Base-by-base conservation (phyloP, 305 asterid species). In the Lippia alba region DNA sequence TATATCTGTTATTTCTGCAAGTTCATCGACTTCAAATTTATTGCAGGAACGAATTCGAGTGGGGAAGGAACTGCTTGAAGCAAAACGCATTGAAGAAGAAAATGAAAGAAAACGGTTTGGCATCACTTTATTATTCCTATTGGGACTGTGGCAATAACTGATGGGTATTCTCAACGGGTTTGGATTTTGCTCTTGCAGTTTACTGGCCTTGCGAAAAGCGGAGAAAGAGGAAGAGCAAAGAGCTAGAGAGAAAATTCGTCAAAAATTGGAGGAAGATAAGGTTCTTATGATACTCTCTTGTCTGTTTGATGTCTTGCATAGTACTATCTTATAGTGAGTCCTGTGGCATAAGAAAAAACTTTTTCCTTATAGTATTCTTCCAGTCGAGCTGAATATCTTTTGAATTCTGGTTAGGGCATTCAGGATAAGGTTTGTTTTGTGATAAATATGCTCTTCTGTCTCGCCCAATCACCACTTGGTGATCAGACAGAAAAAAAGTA, bases 221-320 rank as follows among this genome's bases (percentile, higher is more conserved):
- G 99, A 92, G 84, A 92, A 94, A 89, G 96, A 86, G 80, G 99
- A 95, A 79, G 99, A 95, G 59, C 82, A 64, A 83, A 83, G 96
- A 74, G 99, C 99, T 55, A 76, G 96, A 81, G 98, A 95, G 79
- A 95, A 82, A 78, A 92, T 92, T 79, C 97, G 96, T 58, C 97
- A 87, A 80, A 95, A 95, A 67, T 80, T 95, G 87, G 99, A 90
- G 81, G 97, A 95, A 83, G 99, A 95, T 78, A 95, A 89, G 99
- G 99, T 95, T 70, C 80, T 56, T 40, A 61, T 61, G 56, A 65
- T 67, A 57, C 53, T 32, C 55, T 8, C 61, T n/a, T 63, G 62
- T 40, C 48, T 67, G 51, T 40, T 18, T 36, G 30, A 59, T 64
- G 48, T 70, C 59, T 63, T 53, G 41, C 30, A 59, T 69, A 60